These are phyloP conservation scores for Neurospora sp. DNA, from an alignment of 2,329 filamentous ascomycete species.

Conservation along the genomic window DNA sequence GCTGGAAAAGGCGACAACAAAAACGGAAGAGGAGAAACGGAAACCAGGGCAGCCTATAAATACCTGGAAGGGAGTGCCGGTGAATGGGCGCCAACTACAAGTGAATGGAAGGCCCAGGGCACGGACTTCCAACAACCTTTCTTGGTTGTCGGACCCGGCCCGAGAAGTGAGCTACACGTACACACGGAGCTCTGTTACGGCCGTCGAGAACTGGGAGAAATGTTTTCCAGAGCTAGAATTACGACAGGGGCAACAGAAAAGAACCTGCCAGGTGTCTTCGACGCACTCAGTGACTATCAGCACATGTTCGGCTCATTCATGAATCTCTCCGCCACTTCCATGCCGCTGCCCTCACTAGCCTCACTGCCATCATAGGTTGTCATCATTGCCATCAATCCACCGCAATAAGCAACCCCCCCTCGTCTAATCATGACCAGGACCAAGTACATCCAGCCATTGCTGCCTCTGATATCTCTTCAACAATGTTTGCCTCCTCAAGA, in stretches of 20 bases:
- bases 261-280: background rate
- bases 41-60: too few species aligned
- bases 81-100: too few species aligned
- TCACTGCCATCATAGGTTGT: background rate
- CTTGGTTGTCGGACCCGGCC: background rate
- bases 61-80: too few species aligned
- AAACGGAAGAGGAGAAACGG: too few species aligned
- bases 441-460: background rate
- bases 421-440: background rate
- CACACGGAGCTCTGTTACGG: background rate
- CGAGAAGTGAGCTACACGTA: background rate
- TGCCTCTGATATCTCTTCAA: background rate
- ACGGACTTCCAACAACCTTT: too few species aligned
- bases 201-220: background rate
- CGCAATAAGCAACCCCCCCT: background rate
- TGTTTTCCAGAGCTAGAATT: background rate
- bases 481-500: background rate
- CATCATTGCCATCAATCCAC: background rate
- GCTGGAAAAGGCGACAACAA: too few species aligned
- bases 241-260: background rate
- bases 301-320: background rate
- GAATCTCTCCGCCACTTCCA: background rate
- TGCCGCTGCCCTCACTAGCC: background rate
- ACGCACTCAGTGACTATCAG: background rate
- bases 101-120: too few species aligned